These are phyloP conservation scores for Chaetoceros tenuissimus DNA, from an alignment of 108 stramenopile genomes.

Conservation along the genomic window DNA sequence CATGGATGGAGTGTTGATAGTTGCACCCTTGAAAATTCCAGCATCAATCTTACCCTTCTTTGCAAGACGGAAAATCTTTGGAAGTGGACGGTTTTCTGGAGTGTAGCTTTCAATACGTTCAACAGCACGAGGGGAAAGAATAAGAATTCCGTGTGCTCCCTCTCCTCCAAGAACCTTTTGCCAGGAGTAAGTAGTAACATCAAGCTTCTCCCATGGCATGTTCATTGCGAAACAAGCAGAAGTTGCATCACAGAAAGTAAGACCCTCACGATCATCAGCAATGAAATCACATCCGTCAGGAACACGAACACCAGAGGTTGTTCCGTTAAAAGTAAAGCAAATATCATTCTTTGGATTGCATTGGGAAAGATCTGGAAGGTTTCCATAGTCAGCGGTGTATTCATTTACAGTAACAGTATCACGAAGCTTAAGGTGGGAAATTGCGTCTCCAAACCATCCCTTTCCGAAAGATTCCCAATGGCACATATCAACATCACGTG, in stretches of 20 bases:
- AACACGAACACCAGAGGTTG: slow-evolving; percentile 97
- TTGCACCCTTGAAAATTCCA: slow-evolving; percentile 95
- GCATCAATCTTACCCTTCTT: slow-evolving; percentile 96
- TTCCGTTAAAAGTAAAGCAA: slow-evolving; percentile 99
- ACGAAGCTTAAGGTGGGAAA: slow-evolving; percentile 83
- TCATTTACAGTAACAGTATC: slow-evolving; percentile 83
- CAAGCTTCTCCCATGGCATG: slow-evolving; percentile 97
- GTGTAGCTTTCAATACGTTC: slow-evolving; percentile 94
- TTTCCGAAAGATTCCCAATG: slow-evolving; percentile 99
- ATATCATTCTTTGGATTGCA: slow-evolving; percentile 90
- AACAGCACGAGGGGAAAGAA: slow-evolving; percentile 94
- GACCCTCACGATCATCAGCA: slow-evolving; percentile 82
- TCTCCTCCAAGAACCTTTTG: slow-evolving; percentile 99
- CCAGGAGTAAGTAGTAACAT: slow-evolving; percentile 99
- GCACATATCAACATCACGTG: slow-evolving; percentile 89
- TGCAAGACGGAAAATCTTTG: slow-evolving; percentile 98
- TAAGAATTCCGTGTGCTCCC: slow-evolving; percentile 97
- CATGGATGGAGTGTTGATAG: slow-evolving; percentile 99
- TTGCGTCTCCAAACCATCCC: slow-evolving; percentile 94
- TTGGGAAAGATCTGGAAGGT: slow-evolving; percentile 87
- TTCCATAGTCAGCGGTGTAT: slow-evolving; percentile 91
- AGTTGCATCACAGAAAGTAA: slow-evolving; percentile 97
- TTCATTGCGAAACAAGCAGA: slow-evolving; percentile 99
- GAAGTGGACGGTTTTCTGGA: slow-evolving; percentile 92
- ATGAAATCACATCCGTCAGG: slow-evolving; percentile 93